A percentile compares a stretch with the other conserved stretches of the same genome.
Conservation (phyloP, 2,329 filamentous ascomycete genomes). For the Macrophomina tecta region DNA sequence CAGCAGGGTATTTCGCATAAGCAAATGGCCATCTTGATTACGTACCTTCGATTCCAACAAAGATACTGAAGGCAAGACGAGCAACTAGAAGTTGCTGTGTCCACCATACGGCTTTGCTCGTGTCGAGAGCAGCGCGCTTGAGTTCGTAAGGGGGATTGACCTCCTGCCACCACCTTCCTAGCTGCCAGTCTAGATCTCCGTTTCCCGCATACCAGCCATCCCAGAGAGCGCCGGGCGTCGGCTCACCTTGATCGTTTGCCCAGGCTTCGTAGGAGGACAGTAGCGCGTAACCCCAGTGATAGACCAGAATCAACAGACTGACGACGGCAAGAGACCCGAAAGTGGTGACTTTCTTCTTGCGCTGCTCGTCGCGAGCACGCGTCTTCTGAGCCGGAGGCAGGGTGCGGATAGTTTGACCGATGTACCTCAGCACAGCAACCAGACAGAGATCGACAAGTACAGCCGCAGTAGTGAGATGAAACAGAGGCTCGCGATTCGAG, state of each 20-base stretch:
- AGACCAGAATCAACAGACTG: constrained; percentile 54
- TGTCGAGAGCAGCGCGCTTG: constrained; percentile 62
- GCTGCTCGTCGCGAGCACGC: constrained; percentile 39
- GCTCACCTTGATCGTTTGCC: constrained; percentile 51
- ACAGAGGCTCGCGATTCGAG: constrained; percentile 43
- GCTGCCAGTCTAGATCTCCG: constrained; percentile 40
- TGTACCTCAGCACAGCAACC: constrained; percentile 38
- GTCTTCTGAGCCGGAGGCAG: constrained; percentile 44
- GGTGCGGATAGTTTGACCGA: constrained; percentile 39
- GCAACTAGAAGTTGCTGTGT: constrained; percentile 65
- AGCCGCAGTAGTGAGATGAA: constrained; percentile 40
- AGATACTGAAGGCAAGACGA: constrained; percentile 61
- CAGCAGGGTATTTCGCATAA: constrained; percentile 13
- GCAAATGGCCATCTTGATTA: constrained; percentile 1
- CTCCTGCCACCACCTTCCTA: constrained; percentile 61
- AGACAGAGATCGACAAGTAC: constrained; percentile 41
- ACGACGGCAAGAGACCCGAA: constrained; percentile 54
- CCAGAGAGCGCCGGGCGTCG: constrained; percentile 50
- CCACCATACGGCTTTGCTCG: constrained; percentile 65
- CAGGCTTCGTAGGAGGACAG: constrained; percentile 58
- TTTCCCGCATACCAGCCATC: constrained; percentile 47
- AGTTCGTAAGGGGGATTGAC: constrained; percentile 60
- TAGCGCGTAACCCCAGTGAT: constrained; percentile 53
- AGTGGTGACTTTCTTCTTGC: constrained; percentile 41
- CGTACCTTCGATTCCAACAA: constrained; percentile 63